Conservation (phyloP, 2,329 filamentous ascomycete species). For the Metarhizium humberi region DNA sequence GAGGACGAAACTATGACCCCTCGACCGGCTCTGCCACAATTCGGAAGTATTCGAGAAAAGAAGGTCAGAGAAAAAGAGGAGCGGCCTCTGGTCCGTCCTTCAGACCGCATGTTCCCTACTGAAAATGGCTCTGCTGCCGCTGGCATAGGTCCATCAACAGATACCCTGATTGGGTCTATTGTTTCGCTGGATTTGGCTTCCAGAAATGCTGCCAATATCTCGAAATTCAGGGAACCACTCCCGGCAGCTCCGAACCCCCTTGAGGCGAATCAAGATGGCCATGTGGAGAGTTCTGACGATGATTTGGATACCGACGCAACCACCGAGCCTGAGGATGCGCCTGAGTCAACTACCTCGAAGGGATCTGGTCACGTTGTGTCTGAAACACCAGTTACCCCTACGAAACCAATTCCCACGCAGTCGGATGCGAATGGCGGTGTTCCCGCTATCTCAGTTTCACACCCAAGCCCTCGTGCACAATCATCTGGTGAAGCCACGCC, state of each 20-base stretch:
- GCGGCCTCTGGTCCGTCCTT: slow-evolving; percentile 47
- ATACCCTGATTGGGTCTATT: slow-evolving; percentile 48
- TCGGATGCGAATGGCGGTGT: background rate
- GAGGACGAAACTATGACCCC: slow-evolving; percentile 65
- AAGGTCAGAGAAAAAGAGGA: slow-evolving; percentile 45
- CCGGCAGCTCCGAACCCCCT: slow-evolving; percentile 63
- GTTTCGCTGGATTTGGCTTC: slow-evolving; percentile 43
- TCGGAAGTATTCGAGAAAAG: slow-evolving; percentile 63
- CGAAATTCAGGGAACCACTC: slow-evolving; percentile 52
- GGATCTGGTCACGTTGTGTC: background rate
- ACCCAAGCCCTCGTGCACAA: slow-evolving; percentile 1
- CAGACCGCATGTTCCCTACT: slow-evolving; percentile 24
- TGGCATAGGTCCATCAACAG: slow-evolving; percentile 43
- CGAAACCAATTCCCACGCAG: background rate
- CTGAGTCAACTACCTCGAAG: background rate
- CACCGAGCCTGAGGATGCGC: slow-evolving; percentile 7
- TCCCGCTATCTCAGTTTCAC: slow-evolving; percentile 5
- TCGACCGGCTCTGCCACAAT: slow-evolving; percentile 63
- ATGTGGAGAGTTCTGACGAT: slow-evolving; percentile 23
- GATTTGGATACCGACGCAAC: slow-evolving; percentile 13
- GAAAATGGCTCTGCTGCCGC: slow-evolving; percentile 1
- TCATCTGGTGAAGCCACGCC: background rate
- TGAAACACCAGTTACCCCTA: slow-evolving; percentile 2
- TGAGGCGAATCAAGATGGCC: slow-evolving; percentile 50
- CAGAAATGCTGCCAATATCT: slow-evolving; percentile 46